Evolutionary conservation across 2,329 filamentous ascomycete species (phyloP), one percentile per base, ranked within the genome.

Genomic region (Pseudopithomyces chartarum): DNA sequence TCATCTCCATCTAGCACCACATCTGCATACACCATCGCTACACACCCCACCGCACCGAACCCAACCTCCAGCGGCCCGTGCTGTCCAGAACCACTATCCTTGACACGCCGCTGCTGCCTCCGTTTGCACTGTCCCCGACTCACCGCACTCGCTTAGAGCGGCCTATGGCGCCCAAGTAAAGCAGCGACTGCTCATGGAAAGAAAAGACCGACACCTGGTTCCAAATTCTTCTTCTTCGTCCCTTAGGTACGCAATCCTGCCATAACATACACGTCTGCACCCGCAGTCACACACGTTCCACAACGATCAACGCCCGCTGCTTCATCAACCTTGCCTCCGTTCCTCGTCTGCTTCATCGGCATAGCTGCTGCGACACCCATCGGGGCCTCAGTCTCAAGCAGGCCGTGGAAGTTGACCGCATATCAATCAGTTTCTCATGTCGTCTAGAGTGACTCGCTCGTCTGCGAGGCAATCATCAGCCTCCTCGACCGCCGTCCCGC

Each of bases 371-470:
- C 68, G 63, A 63, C 66, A 55, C 66, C 50, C 59, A 60, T 48
- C 45, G 59, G 58, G 63, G 67, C 68, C 60, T 63, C 69, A 69
- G 67, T 69, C 69, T 67, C 61, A 63, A 62, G 61, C 68, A 58
- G 59, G 57, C 61, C 61, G 63, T 68, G 65, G 63, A 64, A 58
- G 67, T 61, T 66, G 58, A 29, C 58, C 60, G 64, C 56, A 65
- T 54, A 63, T 43, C 59, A 66, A 36, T 64, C 67, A 73, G 67
- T 76, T 82, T 89, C 91, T 94, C 88, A 97, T 97, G 92, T 91
- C 91, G 87, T 83, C 88, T 86, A 97, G 93, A 91, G 88, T 95
- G 73, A 97, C 94, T 84, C 92, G 94, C 83, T 95, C 93, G 73
- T 90, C 93, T 79, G 90, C 93, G 82, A 92, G 92, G 84, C 88